phyloP scores from a whole-genome alignment of 208 protist genomes.

The Leishmania amazonensis region DNA sequence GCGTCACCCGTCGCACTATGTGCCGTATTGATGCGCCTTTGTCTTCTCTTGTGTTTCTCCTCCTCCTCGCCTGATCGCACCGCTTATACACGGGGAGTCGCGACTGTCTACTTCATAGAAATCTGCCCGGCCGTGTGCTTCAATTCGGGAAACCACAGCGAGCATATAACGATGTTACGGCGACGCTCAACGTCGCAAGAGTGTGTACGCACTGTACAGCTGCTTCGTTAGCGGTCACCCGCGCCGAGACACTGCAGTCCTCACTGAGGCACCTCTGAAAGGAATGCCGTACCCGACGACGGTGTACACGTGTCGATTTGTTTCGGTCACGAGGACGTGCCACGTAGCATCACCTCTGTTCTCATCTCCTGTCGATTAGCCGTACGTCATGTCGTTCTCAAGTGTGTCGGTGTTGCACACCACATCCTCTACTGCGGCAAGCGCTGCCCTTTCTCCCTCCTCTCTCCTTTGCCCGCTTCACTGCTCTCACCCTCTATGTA shows the following conservation, averaged over 20 bases:
- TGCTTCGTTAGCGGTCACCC: background rate
- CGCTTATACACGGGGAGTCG: background rate
- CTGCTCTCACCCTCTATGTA: background rate
- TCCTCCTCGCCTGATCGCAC: background rate
- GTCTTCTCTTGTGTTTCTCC: background rate
- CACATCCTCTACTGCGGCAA: background rate
- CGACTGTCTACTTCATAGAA: slow-evolving; percentile 10
- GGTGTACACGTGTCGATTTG: background rate
- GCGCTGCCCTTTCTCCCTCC: background rate
- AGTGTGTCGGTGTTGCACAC: background rate
- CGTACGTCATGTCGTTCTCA: background rate
- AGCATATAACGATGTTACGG: too few species aligned
- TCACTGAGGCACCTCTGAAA: background rate
- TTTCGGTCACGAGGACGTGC: background rate
- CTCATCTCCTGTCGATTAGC: background rate
- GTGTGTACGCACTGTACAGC: background rate
- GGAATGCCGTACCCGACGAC: background rate
- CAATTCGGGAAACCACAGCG: background rate
- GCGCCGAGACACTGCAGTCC: background rate
- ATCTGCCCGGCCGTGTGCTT: background rate
- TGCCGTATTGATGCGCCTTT: background rate
- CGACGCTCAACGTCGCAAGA: too few species aligned
- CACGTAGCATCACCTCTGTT: background rate
- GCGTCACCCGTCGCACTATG: background rate
- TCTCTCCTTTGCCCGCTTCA: background rate